phyloP scores from a whole-genome alignment of 1,139 yeast species.

The Taphrina wiesneri region DNA sequence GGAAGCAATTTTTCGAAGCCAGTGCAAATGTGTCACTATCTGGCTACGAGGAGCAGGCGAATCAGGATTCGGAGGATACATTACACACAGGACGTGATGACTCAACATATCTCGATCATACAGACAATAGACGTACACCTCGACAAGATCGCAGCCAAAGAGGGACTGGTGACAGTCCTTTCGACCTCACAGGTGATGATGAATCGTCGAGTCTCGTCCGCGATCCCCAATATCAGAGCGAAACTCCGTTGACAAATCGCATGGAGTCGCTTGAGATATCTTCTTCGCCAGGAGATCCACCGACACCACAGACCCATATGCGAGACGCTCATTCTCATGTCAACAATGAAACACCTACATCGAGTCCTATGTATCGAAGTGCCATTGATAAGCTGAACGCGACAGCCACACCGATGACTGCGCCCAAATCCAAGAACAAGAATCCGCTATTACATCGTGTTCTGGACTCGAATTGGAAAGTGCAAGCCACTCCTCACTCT shows the following conservation, averaged over 20 bases:
- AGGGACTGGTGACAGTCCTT: conserved; percentile 28
- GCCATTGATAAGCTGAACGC: background rate
- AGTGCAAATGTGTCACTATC: conserved; percentile 68
- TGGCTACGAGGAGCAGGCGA: conserved; percentile 56
- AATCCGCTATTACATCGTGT: conserved; percentile 46
- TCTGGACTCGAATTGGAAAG: conserved; percentile 46
- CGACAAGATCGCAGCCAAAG: conserved; percentile 4
- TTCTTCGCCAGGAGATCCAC: conserved; percentile 16
- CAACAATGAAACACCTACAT: conserved; percentile 5
- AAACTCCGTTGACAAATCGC: conserved; percentile 5
- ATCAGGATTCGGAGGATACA: conserved; percentile 35
- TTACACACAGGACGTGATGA: conserved; percentile 24
- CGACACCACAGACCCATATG: conserved; percentile 17
- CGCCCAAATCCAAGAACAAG: conserved; percentile 30
- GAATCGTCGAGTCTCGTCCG: conserved; percentile 28
- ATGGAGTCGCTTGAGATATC: conserved; percentile 15
- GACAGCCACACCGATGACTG: conserved; percentile 37
- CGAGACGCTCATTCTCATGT: background rate
- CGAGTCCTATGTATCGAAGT: conserved; percentile 17
- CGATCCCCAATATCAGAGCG: background rate
- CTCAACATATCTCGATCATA: conserved; percentile 25
- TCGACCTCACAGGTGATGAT: conserved; percentile 24
- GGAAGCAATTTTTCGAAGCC: conserved; percentile 75
- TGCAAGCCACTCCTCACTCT: conserved; percentile 46
- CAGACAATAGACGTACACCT: conserved; percentile 11